A percentile compares a stretch with the other conserved stretches of the same genome.
These are phyloP conservation scores for Heritiera fomes DNA, from an alignment of 345 rosid genomes.

Conservation along the genomic window DNA sequence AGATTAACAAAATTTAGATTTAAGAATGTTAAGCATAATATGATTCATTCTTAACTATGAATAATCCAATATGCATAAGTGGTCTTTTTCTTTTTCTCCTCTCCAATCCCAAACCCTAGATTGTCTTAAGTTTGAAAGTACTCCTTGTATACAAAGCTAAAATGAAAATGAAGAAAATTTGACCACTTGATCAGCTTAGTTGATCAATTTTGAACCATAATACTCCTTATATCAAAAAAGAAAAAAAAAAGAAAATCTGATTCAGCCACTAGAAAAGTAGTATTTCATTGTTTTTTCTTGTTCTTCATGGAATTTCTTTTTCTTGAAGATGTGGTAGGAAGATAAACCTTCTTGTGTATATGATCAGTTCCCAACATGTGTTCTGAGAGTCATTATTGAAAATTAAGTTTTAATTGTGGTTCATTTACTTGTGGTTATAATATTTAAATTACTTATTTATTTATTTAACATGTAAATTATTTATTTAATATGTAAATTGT, in stretches of 20 bases:
- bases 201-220: not conserved
- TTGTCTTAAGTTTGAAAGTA: not conserved
- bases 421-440: not conserved
- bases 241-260: not conserved
- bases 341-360: not conserved
- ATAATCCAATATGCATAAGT: not conserved
- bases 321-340: not conserved
- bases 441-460: too few relatives aligned
- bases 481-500: too few relatives aligned
- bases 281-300: not conserved
- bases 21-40: not conserved
- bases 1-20: not conserved
- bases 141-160: not conserved
- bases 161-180: not conserved
- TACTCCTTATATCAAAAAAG: not conserved
- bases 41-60: not conserved
- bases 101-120: not conserved
- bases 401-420: not conserved
- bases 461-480: too few relatives aligned
- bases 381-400: not conserved
- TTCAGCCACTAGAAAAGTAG: not conserved
- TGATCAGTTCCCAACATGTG: not conserved
- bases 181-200: not conserved
- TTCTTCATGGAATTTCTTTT: not conserved
- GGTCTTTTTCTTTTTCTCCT: too few relatives aligned